Conservation (phyloP, 495 filamentous ascomycete species). For the Astrothelium macrocarpum region DNA sequence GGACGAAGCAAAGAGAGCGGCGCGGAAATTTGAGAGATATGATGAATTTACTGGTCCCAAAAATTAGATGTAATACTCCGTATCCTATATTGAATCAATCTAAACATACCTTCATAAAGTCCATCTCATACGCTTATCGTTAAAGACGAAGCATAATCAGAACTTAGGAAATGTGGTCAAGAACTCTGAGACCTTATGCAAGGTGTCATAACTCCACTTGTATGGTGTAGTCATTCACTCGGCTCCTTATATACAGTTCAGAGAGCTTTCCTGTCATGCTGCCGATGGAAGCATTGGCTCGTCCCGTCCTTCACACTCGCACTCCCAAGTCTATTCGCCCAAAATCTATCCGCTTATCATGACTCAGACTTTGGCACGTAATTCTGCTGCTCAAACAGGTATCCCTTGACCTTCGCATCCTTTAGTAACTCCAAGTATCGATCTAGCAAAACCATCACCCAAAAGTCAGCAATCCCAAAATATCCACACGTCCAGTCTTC, state of each 20-base stretch:
- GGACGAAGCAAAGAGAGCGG: not conserved
- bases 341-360: not conserved
- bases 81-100: too few species aligned
- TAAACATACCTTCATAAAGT: too few species aligned
- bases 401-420: slow-evolving; percentile 76
- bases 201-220: not conserved
- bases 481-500: not conserved
- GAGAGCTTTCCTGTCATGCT: not conserved
- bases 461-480: not conserved
- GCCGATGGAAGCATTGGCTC: too few species aligned
- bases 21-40: not conserved
- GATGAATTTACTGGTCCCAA: not conserved
- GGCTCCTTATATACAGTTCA: not conserved
- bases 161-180: not conserved
- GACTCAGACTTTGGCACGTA: slow-evolving; percentile 45
- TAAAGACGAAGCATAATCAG: not conserved
- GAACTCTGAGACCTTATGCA: not conserved
- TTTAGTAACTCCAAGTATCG: slow-evolving; percentile 86
- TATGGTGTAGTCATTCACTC: not conserved
- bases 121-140: not conserved
- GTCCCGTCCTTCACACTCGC: too few species aligned
- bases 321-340: not conserved
- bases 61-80: too few species aligned
- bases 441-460: slow-evolving; percentile 48
- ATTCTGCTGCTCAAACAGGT: slow-evolving; percentile 87